phyloP scores from a whole-genome alignment of 371 early-diverging fungal genomes.

The Mycotypha africana region DNA sequence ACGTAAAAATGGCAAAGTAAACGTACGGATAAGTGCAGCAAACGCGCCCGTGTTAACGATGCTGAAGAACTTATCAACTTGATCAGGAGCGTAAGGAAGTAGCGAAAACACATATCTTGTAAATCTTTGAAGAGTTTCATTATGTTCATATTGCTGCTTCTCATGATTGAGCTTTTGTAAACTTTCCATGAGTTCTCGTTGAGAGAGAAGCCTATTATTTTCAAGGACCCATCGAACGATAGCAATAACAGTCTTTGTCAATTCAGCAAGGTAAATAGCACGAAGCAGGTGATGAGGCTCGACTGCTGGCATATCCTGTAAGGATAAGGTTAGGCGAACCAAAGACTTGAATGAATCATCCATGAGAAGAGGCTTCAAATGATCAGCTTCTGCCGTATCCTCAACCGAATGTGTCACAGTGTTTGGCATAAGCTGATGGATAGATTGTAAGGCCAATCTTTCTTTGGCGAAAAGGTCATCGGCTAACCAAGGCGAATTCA shows the following conservation, averaged over 20 bases:
- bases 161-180: constrained; percentile 7
- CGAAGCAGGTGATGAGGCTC: constrained; percentile 60
- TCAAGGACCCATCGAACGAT: constrained; percentile 20
- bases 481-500: constrained; percentile 25
- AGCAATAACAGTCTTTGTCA: constrained; percentile 47
- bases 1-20: constrained; percentile 39
- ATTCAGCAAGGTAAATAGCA: constrained; percentile 58
- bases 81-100: background rate
- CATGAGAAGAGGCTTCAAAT: constrained; percentile 45
- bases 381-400: background rate
- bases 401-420: background rate
- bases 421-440: constrained; percentile 13
- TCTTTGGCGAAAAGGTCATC: constrained; percentile 17
- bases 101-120: constrained; percentile 9
- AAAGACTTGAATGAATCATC: constrained; percentile 63
- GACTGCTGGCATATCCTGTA: constrained; percentile 27
- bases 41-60: constrained; percentile 11
- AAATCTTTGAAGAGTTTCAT: background rate
- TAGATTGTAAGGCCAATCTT: constrained; percentile 8
- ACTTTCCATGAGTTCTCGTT: background rate
- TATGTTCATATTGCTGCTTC: background rate
- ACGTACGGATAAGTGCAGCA: constrained; percentile 23
- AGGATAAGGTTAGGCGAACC: constrained; percentile 47
- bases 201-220: constrained; percentile 8
- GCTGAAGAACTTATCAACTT: constrained; percentile 15